Evolutionary conservation across 805 yeast species (phyloP).

Genomic region (Yueomyces sp.): DNA sequence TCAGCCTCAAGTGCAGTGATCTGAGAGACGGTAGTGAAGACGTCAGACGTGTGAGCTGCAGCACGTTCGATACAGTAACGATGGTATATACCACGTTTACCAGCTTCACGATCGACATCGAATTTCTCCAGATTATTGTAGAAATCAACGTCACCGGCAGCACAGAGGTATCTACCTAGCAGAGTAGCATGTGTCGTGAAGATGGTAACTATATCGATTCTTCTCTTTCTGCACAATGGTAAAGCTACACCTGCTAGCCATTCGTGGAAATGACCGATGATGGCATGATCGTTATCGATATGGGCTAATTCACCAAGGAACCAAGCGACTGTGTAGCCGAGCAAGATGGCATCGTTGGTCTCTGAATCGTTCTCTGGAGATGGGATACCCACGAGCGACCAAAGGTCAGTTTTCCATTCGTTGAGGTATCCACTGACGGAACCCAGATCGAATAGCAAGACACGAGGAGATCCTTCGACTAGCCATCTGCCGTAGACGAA

Average conservation of each 20-base stretch:
- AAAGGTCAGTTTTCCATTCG: conserved; percentile 90
- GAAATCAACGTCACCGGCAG: conserved; percentile 92
- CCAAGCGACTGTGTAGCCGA: conserved; percentile 95
- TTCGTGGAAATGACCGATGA: conserved; percentile 90
- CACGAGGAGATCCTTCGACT: conserved; percentile 95
- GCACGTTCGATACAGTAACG: conserved; percentile 94
- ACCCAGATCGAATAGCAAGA: conserved; percentile 71
- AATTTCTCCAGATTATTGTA: conserved; percentile 80
- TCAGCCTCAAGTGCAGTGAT: conserved; percentile 95
- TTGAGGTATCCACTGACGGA: conserved; percentile 58
- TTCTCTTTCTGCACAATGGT: conserved; percentile 82
- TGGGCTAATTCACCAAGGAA: conserved; percentile 86
- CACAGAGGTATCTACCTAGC: conserved; percentile 89
- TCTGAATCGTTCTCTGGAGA: conserved; percentile 82
- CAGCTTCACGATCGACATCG: conserved; percentile 97
- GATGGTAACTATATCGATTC: conserved; percentile 86
- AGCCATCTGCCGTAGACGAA: conserved; percentile 92
- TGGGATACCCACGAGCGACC: conserved; percentile 88
- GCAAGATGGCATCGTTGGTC: conserved; percentile 80
- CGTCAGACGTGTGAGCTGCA: conserved; percentile 92
- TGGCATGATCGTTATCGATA: conserved; percentile 75
- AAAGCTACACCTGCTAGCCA: conserved; percentile 97
- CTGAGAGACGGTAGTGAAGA: conserved; percentile 92
- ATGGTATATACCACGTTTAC: conserved; percentile 93
- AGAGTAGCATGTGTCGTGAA: conserved; percentile 97